A percentile compares a stretch with the other conserved stretches of the same genome.
These are phyloP conservation scores for Gossypium turneri DNA, from an alignment of 345 rosid genomes.

Conservation along the genomic window DNA sequence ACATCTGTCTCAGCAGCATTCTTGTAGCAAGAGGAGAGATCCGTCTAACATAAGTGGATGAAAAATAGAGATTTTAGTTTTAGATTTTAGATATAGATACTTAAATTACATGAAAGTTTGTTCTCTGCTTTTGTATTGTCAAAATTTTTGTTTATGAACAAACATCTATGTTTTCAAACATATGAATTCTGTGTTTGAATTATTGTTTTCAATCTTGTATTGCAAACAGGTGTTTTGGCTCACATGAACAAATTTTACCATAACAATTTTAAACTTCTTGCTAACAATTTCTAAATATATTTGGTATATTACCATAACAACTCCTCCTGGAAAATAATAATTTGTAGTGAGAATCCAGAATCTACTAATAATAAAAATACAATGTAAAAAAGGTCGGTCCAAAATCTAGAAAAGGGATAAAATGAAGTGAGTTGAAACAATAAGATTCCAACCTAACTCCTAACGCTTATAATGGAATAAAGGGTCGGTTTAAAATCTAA, in stretches of 20 bases:
- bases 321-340: no score
- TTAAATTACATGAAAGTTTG: not conserved
- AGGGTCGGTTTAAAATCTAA: no score
- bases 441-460: no score
- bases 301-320: no score
- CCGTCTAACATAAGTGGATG: conserved; percentile 57
- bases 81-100: not conserved
- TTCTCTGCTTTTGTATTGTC: not conserved
- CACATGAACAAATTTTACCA: not conserved
- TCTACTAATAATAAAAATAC: no score
- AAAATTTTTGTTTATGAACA: not conserved
- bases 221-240: not conserved
- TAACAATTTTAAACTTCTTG: no score
- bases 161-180: not conserved
- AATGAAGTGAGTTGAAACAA: no score
- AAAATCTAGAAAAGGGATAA: no score
- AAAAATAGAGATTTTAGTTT: conserved; percentile 2
- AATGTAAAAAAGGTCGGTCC: no score
- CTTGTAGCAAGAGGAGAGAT: conserved; percentile 57
- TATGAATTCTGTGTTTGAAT: not conserved
- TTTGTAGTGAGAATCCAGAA: no score
- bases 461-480: no score
- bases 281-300: no score
- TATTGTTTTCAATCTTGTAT: not conserved
- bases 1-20: conserved; percentile 41